Conservation (phyloP, 768 basidiomycete species). For the Asterophora lycoperdoides region DNA sequence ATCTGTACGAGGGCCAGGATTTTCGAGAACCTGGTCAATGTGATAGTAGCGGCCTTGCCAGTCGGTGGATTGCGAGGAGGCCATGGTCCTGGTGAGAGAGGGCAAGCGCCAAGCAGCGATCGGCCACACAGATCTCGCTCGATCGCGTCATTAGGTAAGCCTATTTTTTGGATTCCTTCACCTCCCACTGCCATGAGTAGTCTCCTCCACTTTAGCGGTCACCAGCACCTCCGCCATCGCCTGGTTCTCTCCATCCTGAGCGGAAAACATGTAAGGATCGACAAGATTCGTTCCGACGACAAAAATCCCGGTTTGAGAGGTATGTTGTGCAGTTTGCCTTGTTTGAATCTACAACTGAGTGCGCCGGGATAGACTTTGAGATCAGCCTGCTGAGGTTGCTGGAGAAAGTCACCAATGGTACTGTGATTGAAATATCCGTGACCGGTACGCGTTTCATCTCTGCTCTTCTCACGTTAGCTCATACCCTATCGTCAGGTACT, state of each 20-base stretch:
- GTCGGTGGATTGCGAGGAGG: constrained; percentile 23
- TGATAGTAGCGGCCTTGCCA: constrained; percentile 68
- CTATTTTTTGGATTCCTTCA: constrained; percentile 16
- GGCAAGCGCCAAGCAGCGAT: no score
- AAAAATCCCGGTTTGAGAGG: constrained; percentile 95
- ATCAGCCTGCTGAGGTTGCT: constrained; percentile 82
- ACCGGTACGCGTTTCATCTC: constrained; percentile 58
- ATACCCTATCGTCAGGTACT: constrained; percentile 57
- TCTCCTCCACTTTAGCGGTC: constrained; percentile 67
- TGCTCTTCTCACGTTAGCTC: background rate
- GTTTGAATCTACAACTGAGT: constrained; percentile 1
- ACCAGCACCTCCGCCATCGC: constrained; percentile 78
- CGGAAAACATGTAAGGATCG: constrained; percentile 78
- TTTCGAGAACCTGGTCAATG: constrained; percentile 83
- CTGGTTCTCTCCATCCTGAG: constrained; percentile 88
- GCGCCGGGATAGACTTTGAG: constrained; percentile 69
- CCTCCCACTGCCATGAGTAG: constrained; percentile 33
- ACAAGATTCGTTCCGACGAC: constrained; percentile 86
- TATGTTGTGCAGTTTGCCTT: constrained; percentile 25
- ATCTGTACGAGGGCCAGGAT: constrained; percentile 86
- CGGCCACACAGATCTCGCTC: background rate
- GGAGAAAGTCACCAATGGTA: constrained; percentile 92
- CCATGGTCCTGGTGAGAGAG: background rate
- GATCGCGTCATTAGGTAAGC: constrained; percentile 21
- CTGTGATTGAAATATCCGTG: constrained; percentile 91